These are phyloP conservation scores for Trifolium repens DNA, from an alignment of 306 rosid species.

Conservation along the genomic window DNA sequence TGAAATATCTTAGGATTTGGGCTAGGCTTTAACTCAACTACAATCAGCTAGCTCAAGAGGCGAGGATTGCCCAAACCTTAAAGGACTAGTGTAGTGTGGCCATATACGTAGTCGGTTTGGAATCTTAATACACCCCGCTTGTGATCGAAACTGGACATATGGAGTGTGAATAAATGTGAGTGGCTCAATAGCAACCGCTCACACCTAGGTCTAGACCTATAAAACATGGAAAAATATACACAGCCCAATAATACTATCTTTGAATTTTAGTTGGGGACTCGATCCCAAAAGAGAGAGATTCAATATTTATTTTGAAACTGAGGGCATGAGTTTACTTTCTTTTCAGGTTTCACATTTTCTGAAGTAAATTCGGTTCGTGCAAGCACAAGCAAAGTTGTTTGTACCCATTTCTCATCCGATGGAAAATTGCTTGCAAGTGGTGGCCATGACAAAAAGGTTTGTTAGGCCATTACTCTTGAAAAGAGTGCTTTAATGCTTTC, in stretches of 20 bases:
- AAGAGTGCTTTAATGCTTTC: slow-evolving; percentile 2
- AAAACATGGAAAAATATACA: not conserved
- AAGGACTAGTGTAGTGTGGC: too few species aligned
- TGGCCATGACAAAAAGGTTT: slow-evolving; percentile 97
- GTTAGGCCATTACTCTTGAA: slow-evolving; percentile 18
- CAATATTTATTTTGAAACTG: slow-evolving; percentile 24
- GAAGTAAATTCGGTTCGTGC: slow-evolving; percentile 70
- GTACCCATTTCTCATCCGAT: slow-evolving; percentile 94
- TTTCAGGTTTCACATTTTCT: slow-evolving; percentile 79
- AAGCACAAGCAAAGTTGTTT: slow-evolving; percentile 76
- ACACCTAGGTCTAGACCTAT: not conserved
- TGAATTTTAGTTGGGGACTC: not conserved
- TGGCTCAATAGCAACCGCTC: too few species aligned
- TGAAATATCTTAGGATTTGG: too few species aligned
- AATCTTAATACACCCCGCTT: too few species aligned
- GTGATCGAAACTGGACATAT: too few species aligned
- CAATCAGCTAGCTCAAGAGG: too few species aligned
- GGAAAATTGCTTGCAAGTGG: slow-evolving; percentile 98
- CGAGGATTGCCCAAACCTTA: too few species aligned
- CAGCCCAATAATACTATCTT: not conserved
- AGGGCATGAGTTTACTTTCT: slow-evolving; percentile 42
- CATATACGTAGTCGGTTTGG: too few species aligned
- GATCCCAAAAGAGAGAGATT: not conserved
- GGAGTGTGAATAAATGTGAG: too few species aligned
- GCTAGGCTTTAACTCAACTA: too few species aligned